phyloP scores from a whole-genome alignment of 2,329 filamentous ascomycete species.

The Aureobasidium uvarum region DNA sequence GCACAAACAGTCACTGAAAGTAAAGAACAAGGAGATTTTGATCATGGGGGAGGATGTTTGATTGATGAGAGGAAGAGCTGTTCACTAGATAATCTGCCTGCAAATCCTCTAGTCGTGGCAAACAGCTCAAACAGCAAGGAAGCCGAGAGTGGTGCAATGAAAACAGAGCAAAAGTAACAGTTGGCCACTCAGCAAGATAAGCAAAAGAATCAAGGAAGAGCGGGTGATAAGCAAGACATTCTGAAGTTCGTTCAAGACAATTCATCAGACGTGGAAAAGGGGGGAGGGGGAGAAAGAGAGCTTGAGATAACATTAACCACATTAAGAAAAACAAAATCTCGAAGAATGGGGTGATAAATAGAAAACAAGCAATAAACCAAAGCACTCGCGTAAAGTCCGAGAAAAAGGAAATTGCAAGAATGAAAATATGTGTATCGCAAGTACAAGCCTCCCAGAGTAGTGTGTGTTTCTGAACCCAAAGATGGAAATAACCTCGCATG shows the following conservation, averaged over 20 bases:
- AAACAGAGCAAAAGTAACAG: slow-evolving; percentile 1
- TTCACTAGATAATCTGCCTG: slow-evolving; percentile 10
- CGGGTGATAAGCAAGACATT: background rate
- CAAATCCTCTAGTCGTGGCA: slow-evolving; percentile 2
- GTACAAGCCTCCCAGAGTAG: slow-evolving; percentile 23
- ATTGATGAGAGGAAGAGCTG: background rate
- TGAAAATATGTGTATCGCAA: slow-evolving; percentile 21
- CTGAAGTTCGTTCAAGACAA: background rate
- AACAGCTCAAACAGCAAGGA: background rate
- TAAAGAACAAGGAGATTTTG: background rate
- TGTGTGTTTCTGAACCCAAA: background rate
- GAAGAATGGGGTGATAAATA: slow-evolving; percentile 6
- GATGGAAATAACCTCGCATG: slow-evolving; percentile 12
- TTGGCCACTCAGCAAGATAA: background rate
- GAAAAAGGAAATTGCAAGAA: slow-evolving; percentile 2
- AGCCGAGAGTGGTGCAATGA: slow-evolving; percentile 6
- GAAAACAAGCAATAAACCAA: background rate
- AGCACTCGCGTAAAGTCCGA: background rate
- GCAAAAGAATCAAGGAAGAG: background rate
- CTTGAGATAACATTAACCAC: slow-evolving; percentile 15
- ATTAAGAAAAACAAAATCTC: slow-evolving; percentile 18
- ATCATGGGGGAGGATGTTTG: background rate
- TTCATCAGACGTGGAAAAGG: background rate
- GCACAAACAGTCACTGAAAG: too few species aligned
- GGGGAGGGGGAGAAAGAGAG: background rate